Evolutionary conservation across 2,329 filamentous ascomycete species (phyloP).

Genomic region (Ophiostoma himal-ulmi): DNA sequence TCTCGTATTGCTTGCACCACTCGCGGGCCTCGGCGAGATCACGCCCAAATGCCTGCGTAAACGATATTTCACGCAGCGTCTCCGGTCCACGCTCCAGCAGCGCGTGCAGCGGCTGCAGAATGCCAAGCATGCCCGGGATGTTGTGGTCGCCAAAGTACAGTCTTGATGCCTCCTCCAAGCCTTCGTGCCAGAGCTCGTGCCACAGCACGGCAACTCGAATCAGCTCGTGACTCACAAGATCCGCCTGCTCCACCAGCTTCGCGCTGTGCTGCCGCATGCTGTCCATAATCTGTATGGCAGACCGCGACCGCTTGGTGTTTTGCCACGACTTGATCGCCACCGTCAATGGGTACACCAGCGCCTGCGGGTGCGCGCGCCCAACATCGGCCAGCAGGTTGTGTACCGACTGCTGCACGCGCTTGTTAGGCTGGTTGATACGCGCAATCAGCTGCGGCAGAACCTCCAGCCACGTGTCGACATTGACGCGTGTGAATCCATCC

Average conservation of each 20-base stretch:
- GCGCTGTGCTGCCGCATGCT: slow-evolving; percentile 95
- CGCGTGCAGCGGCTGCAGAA: slow-evolving; percentile 82
- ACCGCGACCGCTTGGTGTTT: slow-evolving; percentile 74
- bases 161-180: slow-evolving; percentile 89
- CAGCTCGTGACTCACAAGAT: slow-evolving; percentile 89
- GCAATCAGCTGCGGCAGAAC: slow-evolving; percentile 97
- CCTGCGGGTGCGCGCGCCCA: slow-evolving; percentile 89
- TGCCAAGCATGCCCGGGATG: slow-evolving; percentile 94
- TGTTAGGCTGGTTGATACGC: slow-evolving; percentile 92
- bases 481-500: slow-evolving; percentile 86
- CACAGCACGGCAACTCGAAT: slow-evolving; percentile 95
- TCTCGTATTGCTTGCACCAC: slow-evolving; percentile 89
- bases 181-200: slow-evolving; percentile 99
- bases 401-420: slow-evolving; percentile 79
- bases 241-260: slow-evolving; percentile 87
- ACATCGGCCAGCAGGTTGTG: slow-evolving; percentile 90
- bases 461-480: slow-evolving; percentile 96
- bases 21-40: slow-evolving; percentile 92
- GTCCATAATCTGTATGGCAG: slow-evolving; percentile 91
- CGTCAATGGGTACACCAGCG: slow-evolving; percentile 91
- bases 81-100: slow-evolving; percentile 86
- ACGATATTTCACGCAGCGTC: slow-evolving; percentile 92
- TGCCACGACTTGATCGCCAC: slow-evolving; percentile 94
- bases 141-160: slow-evolving; percentile 97
- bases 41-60: slow-evolving; percentile 92